phyloP scores from a whole-genome alignment of 306 rosid genomes.

The Acacia acuminata region DNA sequence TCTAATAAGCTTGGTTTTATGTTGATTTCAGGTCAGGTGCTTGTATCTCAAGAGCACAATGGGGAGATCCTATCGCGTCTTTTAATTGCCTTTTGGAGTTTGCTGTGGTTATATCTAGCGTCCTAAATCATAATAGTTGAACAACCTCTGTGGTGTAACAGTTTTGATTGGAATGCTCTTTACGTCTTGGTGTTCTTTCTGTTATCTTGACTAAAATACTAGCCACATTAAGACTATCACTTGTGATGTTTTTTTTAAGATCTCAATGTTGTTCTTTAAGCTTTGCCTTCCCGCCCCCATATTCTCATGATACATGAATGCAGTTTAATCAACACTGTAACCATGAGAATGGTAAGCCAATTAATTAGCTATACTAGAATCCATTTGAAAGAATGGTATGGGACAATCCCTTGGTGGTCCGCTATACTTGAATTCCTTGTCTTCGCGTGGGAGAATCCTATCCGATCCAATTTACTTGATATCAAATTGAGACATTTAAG shows the following conservation, averaged over 20 bases:
- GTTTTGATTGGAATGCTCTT: background rate
- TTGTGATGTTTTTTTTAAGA: background rate
- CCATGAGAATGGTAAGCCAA: background rate
- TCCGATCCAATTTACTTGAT: too few relatives aligned
- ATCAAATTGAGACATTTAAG: too few relatives aligned
- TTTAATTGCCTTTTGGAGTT: slow-evolving; percentile 1
- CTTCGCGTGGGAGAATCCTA: background rate
- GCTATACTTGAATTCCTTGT: background rate
- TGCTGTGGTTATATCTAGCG: background rate
- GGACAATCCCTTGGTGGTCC: background rate
- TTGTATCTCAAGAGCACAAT: slow-evolving; percentile 35
- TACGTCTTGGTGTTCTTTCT: background rate
- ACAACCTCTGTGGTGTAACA: background rate
- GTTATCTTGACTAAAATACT: background rate
- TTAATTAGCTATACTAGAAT: background rate
- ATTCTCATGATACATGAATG: background rate
- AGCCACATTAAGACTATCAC: background rate
- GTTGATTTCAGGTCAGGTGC: slow-evolving; percentile 30
- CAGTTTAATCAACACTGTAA: background rate
- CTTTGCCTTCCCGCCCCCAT: background rate
- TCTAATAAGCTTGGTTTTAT: background rate
- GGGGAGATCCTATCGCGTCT: slow-evolving; percentile 30
- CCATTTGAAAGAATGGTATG: background rate
- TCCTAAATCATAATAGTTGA: background rate
- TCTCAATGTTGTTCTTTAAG: background rate